A percentile compares a stretch with the other conserved stretches of the same genome.
These are phyloP conservation scores for Fusarium devonianum DNA, from an alignment of 2,329 filamentous ascomycete genomes.

Conservation along the genomic window DNA sequence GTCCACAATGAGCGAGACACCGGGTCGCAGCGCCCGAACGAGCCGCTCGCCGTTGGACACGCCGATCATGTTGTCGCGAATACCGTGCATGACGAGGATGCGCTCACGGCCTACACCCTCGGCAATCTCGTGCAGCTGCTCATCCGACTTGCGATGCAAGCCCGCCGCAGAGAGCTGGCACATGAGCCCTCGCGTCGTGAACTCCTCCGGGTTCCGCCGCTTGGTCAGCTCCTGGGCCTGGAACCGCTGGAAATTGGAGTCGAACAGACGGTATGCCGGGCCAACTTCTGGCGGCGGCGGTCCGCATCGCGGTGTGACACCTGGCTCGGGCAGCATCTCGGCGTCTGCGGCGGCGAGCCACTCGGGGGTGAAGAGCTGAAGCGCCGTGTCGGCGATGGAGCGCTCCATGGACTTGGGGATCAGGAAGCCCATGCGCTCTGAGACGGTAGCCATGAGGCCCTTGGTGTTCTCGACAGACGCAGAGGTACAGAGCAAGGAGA, in stretches of 20 bases:
- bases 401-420: constrained; percentile 75
- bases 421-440: constrained; percentile 62
- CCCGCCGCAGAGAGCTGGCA: constrained; percentile 80
- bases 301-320: constrained; percentile 50
- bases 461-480: constrained; percentile 67
- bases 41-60: constrained; percentile 74
- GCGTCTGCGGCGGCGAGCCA: constrained; percentile 72
- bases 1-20: constrained; percentile 67
- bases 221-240: constrained; percentile 81
- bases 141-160: constrained; percentile 79
- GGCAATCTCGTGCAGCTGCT: constrained; percentile 58
- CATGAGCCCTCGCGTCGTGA: constrained; percentile 73
- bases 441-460: constrained; percentile 70
- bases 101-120: constrained; percentile 74
- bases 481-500: constrained; percentile 69
- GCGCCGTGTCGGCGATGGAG: constrained; percentile 69
- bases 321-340: constrained; percentile 55
- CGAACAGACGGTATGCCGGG: constrained; percentile 63
- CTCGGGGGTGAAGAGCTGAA: constrained; percentile 68
- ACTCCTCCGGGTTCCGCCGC: constrained; percentile 65
- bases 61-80: constrained; percentile 78
- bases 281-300: constrained; percentile 41
- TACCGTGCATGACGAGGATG: constrained; percentile 81
- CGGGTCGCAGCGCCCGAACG: constrained; percentile 69
- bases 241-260: constrained; percentile 81